Evolutionary conservation across 768 basidiomycete genomes (phyloP), one percentile per base, ranked within the genome.

Genomic region (Mycena leptocephala): DNA sequence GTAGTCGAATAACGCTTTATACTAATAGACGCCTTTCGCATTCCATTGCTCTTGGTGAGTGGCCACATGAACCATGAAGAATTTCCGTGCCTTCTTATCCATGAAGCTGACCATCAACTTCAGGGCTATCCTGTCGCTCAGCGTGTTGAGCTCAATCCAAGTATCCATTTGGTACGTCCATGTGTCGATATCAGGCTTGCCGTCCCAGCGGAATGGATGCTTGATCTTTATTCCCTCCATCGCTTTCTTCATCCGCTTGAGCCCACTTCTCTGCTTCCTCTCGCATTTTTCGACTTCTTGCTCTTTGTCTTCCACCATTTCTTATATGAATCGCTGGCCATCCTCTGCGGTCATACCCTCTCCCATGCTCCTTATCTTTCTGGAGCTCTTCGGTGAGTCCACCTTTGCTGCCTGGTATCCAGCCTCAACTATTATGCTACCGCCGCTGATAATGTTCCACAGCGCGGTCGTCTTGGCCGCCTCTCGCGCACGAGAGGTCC

Each of bases 51-150:
- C 37, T 1, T 74, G 74, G 3, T 68, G 11, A 2, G 43, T 32
- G 0, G 78, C 58, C 22, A 83, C 79, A 26, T 76, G 46, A 18
- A 71, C 79, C 51, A 80, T 79, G 70, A 76, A 83, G 65, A 80
- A 83, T n/a, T 75, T 48, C 80, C 8, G 71, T 56, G 5, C 77
- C 81, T 16, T 5, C 16, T 51, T 51, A 2, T 32, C 63, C 43
- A 83, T 53, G 63, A 77, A 83, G 33, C 78, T 70, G 0, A 72
- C 63, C 10, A 81, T 69, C 4, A 81, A 26, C 35, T 73, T 77
- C 18, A 81, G 24, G 0, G 59, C 41, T 5, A 80, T 18, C 2
- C 37, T 41, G n/a, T 80, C 78, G 4, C 46, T n/a, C 18, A 79
- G 30, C 7, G 30, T 77, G 14, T 67, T 68, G 2, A 81, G 53